Conservation (phyloP, 2,329 filamentous ascomycete genomes). For the Pezicula carpinea region DNA sequence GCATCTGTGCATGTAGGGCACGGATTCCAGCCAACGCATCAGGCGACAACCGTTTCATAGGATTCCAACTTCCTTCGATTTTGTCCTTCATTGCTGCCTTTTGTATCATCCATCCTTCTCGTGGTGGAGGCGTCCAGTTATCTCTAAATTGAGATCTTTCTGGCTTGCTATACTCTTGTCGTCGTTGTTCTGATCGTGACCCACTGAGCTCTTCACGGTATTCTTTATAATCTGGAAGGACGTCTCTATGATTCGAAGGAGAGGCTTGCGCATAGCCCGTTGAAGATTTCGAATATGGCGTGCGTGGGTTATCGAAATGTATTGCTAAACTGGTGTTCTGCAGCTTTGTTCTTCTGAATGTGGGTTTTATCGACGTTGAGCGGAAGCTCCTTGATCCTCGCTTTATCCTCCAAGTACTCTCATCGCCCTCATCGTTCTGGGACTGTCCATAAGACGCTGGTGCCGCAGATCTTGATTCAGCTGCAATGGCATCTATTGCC, state of each 20-base stretch:
- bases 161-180: too few relatives aligned
- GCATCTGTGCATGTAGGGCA: constrained; percentile 72
- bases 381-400: neutral
- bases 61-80: constrained; percentile 76
- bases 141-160: neutral
- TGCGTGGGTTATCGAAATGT: constrained; percentile 2
- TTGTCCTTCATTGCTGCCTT: constrained; percentile 73
- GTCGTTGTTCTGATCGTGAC: too few relatives aligned
- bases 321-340: constrained; percentile 8
- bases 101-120: constrained; percentile 66
- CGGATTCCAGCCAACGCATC: constrained; percentile 90
- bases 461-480: constrained; percentile 8
- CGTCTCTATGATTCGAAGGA: too few relatives aligned
- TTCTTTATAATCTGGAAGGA: too few relatives aligned
- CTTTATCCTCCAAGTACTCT: neutral
- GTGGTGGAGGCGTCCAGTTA: constrained; percentile 20
- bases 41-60: constrained; percentile 81
- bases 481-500: constrained; percentile 29
- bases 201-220: too few relatives aligned
- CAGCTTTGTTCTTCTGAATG: constrained; percentile 5
- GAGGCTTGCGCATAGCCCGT: too few relatives aligned
- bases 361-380: neutral
- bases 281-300: too few relatives aligned
- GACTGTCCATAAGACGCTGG: neutral
- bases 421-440: neutral